Conservation (phyloP, 2,329 filamentous ascomycete genomes). For the Trichoderma koningii region DNA sequence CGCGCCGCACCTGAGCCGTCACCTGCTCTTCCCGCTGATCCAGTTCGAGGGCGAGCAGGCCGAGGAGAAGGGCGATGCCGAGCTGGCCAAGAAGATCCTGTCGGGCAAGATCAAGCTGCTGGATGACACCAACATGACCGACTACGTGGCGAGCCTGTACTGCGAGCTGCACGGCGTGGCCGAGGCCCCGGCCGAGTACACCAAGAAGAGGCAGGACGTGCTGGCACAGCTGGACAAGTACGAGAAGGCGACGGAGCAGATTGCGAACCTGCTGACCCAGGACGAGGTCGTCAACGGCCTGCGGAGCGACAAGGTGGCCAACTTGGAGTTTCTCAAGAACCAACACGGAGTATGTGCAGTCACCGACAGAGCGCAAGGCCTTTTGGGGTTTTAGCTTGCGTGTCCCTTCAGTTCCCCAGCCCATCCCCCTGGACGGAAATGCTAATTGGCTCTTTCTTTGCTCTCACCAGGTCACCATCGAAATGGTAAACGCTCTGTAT, state of each 20-base stretch:
- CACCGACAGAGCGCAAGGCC: constrained; percentile 21
- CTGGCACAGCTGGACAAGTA: constrained; percentile 78
- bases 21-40: constrained; percentile 93
- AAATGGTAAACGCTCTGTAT: constrained; percentile 95
- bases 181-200: constrained; percentile 79
- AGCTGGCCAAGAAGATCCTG: constrained; percentile 68
- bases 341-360: constrained; percentile 73
- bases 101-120: constrained; percentile 91
- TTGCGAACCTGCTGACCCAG: constrained; percentile 81
- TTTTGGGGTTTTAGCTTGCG: background rate
- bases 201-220: constrained; percentile 86
- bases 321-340: constrained; percentile 97
- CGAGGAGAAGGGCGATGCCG: constrained; percentile 67
- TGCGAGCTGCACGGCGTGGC: constrained; percentile 82
- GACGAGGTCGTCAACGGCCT: constrained; percentile 89
- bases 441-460: constrained; percentile 1
- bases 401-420: background rate
- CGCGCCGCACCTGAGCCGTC: constrained; percentile 88
- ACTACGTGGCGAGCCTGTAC: constrained; percentile 92
- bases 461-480: constrained; percentile 70
- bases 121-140: constrained; percentile 98
- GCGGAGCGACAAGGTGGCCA: constrained; percentile 95
- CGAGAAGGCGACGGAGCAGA: constrained; percentile 85
- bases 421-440: background rate
- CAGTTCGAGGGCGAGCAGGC: constrained; percentile 86